These are phyloP conservation scores for Penicillium egyptiacum DNA, from an alignment of 495 filamentous ascomycete species.

Conservation along the genomic window DNA sequence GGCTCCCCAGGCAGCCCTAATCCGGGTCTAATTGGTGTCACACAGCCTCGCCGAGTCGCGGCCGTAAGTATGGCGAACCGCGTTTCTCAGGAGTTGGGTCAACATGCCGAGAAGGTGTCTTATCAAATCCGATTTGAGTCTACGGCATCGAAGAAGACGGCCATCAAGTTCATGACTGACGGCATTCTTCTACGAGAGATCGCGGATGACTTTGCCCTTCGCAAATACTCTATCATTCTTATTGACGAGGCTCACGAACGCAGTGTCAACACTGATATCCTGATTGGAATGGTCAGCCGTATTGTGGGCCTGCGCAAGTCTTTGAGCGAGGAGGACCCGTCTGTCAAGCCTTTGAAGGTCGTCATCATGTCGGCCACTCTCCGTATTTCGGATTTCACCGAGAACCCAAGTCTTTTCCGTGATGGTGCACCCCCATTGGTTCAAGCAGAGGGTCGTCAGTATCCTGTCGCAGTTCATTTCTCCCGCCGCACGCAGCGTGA, in stretches of 20 bases:
- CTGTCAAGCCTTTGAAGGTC: slow-evolving; percentile 79
- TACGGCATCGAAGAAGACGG: slow-evolving; percentile 76
- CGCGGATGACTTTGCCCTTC: slow-evolving; percentile 81
- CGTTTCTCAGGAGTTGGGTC: slow-evolving; percentile 80
- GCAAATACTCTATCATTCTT: slow-evolving; percentile 91
- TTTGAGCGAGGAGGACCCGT: slow-evolving; percentile 60
- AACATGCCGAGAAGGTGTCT: slow-evolving; percentile 66
- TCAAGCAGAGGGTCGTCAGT: slow-evolving; percentile 91
- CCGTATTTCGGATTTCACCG: slow-evolving; percentile 82
- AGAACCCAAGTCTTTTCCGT: slow-evolving; percentile 78
- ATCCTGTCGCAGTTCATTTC: slow-evolving; percentile 88
- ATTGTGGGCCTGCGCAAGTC: slow-evolving; percentile 76
- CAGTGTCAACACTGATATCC: slow-evolving; percentile 95
- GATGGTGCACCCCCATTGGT: slow-evolving; percentile 75
- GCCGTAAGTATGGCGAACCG: slow-evolving; percentile 94
- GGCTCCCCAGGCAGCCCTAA: slow-evolving; percentile 73
- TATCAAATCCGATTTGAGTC: slow-evolving; percentile 97
- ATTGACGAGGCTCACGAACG: slow-evolving; percentile 98
- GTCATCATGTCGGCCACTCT: slow-evolving; percentile 99
- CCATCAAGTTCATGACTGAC: slow-evolving; percentile 99
- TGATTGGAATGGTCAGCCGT: slow-evolving; percentile 93
- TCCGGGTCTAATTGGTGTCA: slow-evolving; percentile 91
- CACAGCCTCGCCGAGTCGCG: slow-evolving; percentile 89
- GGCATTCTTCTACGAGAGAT: slow-evolving; percentile 93
- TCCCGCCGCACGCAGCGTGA: slow-evolving; percentile 77